A percentile compares a stretch with the other conserved stretches of the same genome.
Evolutionary conservation across 1,284 basidiomycete genomes (phyloP).

Genomic region (Ustilago crameri): DNA sequence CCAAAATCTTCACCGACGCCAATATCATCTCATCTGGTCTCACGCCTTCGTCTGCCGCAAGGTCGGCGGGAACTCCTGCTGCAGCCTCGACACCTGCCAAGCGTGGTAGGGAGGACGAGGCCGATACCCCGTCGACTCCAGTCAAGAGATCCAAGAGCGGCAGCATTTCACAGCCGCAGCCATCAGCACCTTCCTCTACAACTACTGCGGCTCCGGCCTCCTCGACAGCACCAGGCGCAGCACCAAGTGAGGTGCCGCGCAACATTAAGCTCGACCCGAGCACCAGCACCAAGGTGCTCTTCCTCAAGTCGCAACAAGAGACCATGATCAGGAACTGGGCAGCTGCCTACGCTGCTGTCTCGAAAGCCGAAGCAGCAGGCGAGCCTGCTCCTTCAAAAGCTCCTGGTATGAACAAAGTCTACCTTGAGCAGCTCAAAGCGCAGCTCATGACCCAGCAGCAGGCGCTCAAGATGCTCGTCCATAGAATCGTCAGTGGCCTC

Average conservation of each 20-base stretch:
- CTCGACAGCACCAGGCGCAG: neutral
- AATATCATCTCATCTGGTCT: constrained; percentile 39
- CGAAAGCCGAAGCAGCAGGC: constrained; percentile 15
- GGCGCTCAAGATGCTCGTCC: constrained; percentile 47
- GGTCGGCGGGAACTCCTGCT: neutral
- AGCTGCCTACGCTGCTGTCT: constrained; percentile 26
- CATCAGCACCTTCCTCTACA: neutral
- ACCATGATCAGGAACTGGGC: constrained; percentile 59
- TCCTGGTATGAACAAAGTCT: constrained; percentile 39
- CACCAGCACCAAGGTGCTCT: constrained; percentile 46
- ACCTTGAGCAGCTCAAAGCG: constrained; percentile 53
- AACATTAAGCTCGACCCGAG: constrained; percentile 44
- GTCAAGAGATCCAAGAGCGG: constrained; percentile 44
- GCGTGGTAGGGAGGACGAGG: constrained; percentile 30
- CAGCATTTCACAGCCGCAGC: constrained; percentile 31
- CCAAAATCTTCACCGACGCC: constrained; percentile 33
- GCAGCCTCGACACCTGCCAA: constrained; percentile 5
- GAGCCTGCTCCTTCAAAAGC: constrained; percentile 13
- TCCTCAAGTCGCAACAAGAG: constrained; percentile 57
- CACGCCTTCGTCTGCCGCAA: constrained; percentile 4
- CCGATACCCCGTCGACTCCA: constrained; percentile 7
- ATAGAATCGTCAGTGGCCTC: constrained; percentile 37
- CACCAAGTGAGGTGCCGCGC: constrained; percentile 12
- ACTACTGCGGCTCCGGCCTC: constrained; percentile 1
- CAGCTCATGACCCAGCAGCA: constrained; percentile 55